Evolutionary conservation across 768 basidiomycete species (phyloP).

Genomic region (Lentinula edodes): DNA sequence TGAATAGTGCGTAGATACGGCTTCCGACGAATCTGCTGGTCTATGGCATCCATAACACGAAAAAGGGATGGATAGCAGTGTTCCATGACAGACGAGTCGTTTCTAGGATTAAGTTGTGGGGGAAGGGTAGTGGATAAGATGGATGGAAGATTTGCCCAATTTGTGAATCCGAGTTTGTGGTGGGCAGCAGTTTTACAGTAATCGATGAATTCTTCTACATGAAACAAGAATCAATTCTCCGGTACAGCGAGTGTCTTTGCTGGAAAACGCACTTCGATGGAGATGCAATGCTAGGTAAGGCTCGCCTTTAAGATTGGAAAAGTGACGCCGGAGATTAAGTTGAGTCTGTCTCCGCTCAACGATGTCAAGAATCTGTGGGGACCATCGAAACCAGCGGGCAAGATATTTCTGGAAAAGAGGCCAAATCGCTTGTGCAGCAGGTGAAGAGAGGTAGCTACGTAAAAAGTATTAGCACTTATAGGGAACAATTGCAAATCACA

Average conservation of each 20-base stretch:
- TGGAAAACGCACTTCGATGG: slow-evolving; percentile 28
- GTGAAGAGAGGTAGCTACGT: slow-evolving; percentile 33
- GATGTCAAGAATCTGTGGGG: slow-evolving; percentile 25
- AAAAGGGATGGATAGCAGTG: slow-evolving; percentile 39
- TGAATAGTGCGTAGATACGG: slow-evolving; percentile 35
- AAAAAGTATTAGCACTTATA: too few relatives aligned
- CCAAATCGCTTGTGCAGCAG: slow-evolving; percentile 34
- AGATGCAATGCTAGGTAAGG: slow-evolving; percentile 44
- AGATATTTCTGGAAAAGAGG: slow-evolving; percentile 34
- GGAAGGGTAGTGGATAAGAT: slow-evolving; percentile 24
- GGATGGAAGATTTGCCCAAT: slow-evolving; percentile 41
- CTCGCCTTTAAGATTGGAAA: slow-evolving; percentile 21
- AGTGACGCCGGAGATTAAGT: slow-evolving; percentile 24
- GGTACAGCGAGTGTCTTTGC: not conserved
- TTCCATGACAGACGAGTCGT: slow-evolving; percentile 31
- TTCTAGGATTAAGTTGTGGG: slow-evolving; percentile 29
- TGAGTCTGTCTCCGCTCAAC: slow-evolving; percentile 27
- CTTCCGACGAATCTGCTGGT: slow-evolving; percentile 24
- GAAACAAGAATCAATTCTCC: not conserved
- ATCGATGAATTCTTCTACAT: slow-evolving; percentile 35
- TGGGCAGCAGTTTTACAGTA: slow-evolving; percentile 34
- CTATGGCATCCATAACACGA: slow-evolving; percentile 36
- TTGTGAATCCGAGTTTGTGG: slow-evolving; percentile 33
- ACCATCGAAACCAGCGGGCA: slow-evolving; percentile 36
- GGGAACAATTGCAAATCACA: not conserved